Evolutionary conservation across 208 protist species (phyloP), one percentile per base, ranked within the genome.

Genomic region (Tetramitus jugosus): DNA sequence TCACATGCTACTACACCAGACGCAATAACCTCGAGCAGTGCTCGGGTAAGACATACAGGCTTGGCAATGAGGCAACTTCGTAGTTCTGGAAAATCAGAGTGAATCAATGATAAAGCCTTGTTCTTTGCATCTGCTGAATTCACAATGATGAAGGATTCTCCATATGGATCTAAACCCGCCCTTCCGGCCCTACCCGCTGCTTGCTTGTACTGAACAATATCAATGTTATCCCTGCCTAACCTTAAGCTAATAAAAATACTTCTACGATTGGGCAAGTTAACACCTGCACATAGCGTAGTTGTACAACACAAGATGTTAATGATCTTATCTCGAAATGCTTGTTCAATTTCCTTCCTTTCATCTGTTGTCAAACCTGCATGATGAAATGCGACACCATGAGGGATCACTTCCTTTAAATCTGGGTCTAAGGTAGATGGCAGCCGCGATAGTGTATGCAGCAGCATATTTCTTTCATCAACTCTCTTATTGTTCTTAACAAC

Each of bases 121-220:
- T 49, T 49, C 14, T 49, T 4, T 17, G 4, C 14, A 4, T 49
- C 14, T 49, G 8, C 45, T 17, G 4, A 4, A 49, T 17, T n/a
- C 53, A 90, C 82, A 14, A 94, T 76, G 26, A 94, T 76, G 67
- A 86, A 92, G 4, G 91, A 93, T 79, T 94, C 91, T 23, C 91
- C 91, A 79, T 86, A 88, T 2, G 83, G 69, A 83, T 93, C 90
- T 13, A 91, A 68, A 3, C 91, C 91, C 7, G 87, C 85, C 20
- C 91, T 82, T 7, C 91, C 91, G 0, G 91, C 91, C 72, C 91
- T 86, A 35, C 91, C 91, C 65, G 85, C 89, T 85, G 92, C 92
- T 80, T 94, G 91, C 64, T 88, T 53, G 78, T 94, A 94, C 4
- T 84, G 83, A 85, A 81, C 83, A 86, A 88, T 35, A 84, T 90